A percentile compares a stretch with the other conserved stretches of the same genome.
Conservation (phyloP, 2,329 filamentous ascomycete genomes). For the Neofusicoccum umdonicola region DNA sequence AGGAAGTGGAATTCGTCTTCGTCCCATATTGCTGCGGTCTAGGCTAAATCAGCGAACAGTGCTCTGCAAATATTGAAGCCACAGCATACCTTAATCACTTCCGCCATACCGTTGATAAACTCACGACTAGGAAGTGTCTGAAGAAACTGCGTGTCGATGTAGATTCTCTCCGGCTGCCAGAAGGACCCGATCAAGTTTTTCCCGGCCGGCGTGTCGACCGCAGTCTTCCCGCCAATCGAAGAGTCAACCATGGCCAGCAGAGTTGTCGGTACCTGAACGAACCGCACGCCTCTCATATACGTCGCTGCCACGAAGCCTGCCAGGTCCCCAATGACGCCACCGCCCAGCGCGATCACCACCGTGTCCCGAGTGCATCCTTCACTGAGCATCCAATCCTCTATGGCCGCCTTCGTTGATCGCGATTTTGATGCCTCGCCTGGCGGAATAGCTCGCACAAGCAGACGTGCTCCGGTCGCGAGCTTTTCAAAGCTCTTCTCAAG, state of each 20-base stretch:
- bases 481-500: conserved; percentile 68
- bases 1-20: conserved; percentile 80
- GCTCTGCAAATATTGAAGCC: conserved; percentile 20
- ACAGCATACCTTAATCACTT: conserved; percentile 72
- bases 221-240: conserved; percentile 96
- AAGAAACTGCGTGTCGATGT: conserved; percentile 89
- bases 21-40: conserved; percentile 93
- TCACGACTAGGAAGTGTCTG: conserved; percentile 87
- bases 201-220: conserved; percentile 91
- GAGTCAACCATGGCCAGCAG: conserved; percentile 97
- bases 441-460: conserved; percentile 85
- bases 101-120: conserved; percentile 98
- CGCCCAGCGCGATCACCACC: conserved; percentile 89
- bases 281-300: conserved; percentile 96
- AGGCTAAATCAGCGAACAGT: conserved; percentile 5
- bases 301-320: conserved; percentile 96
- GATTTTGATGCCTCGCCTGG: conserved; percentile 94
- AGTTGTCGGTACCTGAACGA: conserved; percentile 94
- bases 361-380: conserved; percentile 93
- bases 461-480: conserved; percentile 55
- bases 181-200: conserved; percentile 96
- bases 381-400: conserved; percentile 95
- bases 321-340: conserved; percentile 97
- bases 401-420: conserved; percentile 86
- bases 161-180: conserved; percentile 92